phyloP scores from a whole-genome alignment of 2,329 filamentous ascomycete genomes.

The Hymenoscyphus occultus region DNA sequence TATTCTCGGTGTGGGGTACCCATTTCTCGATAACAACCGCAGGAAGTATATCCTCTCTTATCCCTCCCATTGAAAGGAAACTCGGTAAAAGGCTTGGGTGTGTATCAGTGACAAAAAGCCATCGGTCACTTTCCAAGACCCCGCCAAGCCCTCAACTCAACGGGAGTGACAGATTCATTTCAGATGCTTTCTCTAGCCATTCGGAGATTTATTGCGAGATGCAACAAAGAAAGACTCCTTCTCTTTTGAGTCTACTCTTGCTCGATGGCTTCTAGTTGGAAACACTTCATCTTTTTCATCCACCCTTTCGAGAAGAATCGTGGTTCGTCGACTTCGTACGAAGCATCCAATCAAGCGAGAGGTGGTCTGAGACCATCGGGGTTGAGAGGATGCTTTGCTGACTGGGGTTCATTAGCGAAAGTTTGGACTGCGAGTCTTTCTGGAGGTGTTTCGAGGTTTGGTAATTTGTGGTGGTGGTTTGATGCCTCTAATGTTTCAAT shows the following conservation, averaged over 20 bases:
- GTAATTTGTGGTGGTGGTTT: not conserved
- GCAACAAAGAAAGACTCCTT: conserved; percentile 8
- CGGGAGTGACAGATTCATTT: not conserved
- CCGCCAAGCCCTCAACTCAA: not conserved
- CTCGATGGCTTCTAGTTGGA: not conserved
- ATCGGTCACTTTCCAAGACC: not conserved
- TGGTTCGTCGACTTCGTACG: not conserved
- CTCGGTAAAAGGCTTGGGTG: too few species aligned
- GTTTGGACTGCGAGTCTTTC: not conserved
- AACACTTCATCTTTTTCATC: not conserved
- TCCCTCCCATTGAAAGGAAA: too few species aligned
- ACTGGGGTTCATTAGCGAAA: not conserved
- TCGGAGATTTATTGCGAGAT: conserved; percentile 16
- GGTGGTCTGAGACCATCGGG: not conserved
- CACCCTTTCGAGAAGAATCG: not conserved
- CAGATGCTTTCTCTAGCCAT: not conserved
- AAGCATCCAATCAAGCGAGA: not conserved
- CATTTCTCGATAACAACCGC: too few species aligned
- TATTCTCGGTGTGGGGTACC: not conserved
- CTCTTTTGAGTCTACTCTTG: not conserved
- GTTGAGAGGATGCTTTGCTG: not conserved
- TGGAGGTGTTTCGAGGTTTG: not conserved
- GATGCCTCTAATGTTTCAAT: not conserved
- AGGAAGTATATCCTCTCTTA: too few species aligned
- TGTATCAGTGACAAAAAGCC: too few species aligned